A percentile compares a stretch with the other conserved stretches of the same genome.
Evolutionary conservation across 306 rosid species (phyloP).

Genomic region (Cucurbita argyrosperma): DNA sequence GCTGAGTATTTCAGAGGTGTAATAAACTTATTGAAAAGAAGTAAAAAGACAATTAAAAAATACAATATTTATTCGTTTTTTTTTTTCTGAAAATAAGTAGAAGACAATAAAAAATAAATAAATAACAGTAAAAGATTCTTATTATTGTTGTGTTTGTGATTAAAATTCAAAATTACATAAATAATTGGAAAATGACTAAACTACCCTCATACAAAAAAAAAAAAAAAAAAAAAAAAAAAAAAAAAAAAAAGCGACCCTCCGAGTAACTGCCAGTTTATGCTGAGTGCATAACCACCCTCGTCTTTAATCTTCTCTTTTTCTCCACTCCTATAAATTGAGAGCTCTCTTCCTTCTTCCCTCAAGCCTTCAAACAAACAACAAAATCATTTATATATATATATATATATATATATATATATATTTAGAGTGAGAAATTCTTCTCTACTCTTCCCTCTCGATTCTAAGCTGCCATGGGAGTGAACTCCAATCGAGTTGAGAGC

Average conservation of each 20-base stretch:
- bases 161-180: neutral
- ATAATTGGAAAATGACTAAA: slow-evolving; percentile 7
- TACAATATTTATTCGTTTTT: too few relatives aligned
- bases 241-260: neutral
- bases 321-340: slow-evolving; percentile 34
- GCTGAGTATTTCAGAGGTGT: too few relatives aligned
- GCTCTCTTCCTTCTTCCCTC: slow-evolving; percentile 3
- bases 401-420: too few relatives aligned
- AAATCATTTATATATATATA: too few relatives aligned
- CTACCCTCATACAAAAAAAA: slow-evolving; percentile 1
- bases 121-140: neutral
- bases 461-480: slow-evolving; percentile 33
- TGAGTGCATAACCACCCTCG: neutral
- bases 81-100: too few relatives aligned
- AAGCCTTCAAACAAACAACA: neutral
- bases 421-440: too few relatives aligned
- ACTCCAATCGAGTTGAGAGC: slow-evolving; percentile 57
- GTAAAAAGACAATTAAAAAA: too few relatives aligned
- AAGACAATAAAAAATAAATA: too few relatives aligned
- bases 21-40: too few relatives aligned
- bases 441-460: neutral
- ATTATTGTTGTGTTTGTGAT: neutral
- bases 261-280: slow-evolving; percentile 12
- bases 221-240: neutral
- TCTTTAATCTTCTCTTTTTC: neutral